phyloP scores from a whole-genome alignment of 805 yeast genomes.

The Isabelozyma gotoi region DNA sequence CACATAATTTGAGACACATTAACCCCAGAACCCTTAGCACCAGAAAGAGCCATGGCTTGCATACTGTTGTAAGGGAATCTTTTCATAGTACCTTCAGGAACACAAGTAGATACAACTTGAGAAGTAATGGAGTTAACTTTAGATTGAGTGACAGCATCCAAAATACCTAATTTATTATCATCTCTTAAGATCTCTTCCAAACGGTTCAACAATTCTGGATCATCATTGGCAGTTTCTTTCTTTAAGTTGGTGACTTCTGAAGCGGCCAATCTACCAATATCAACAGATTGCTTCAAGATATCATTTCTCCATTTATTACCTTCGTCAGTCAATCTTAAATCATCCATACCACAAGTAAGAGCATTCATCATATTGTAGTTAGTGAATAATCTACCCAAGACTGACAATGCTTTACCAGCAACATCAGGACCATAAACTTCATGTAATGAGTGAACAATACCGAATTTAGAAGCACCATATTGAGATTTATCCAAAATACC shows the following conservation, averaged over 20 bases:
- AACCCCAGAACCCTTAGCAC: slow-evolving; percentile 98
- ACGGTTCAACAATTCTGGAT: slow-evolving; percentile 80
- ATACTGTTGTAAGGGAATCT: slow-evolving; percentile 92
- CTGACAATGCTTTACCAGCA: slow-evolving; percentile 88
- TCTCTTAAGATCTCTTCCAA: slow-evolving; percentile 94
- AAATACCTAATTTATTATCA: slow-evolving; percentile 83
- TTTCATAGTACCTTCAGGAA: slow-evolving; percentile 95
- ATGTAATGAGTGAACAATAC: slow-evolving; percentile 93
- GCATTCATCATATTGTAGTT: slow-evolving; percentile 90
- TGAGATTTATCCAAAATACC: slow-evolving; percentile 98
- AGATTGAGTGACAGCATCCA: slow-evolving; percentile 94
- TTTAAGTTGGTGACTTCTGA: slow-evolving; percentile 88
- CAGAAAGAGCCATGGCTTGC: slow-evolving; percentile 99
- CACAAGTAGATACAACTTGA: slow-evolving; percentile 91
- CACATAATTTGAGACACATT: slow-evolving; percentile 99
- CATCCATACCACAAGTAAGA: slow-evolving; percentile 99
- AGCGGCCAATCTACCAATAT: slow-evolving; percentile 89
- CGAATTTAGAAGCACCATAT: slow-evolving; percentile 96
- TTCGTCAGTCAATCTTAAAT: slow-evolving; percentile 83
- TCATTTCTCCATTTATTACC: slow-evolving; percentile 90
- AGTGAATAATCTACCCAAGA: slow-evolving; percentile 93
- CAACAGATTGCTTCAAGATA: slow-evolving; percentile 72
- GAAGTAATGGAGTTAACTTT: slow-evolving; percentile 91
- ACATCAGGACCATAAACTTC: slow-evolving; percentile 91
- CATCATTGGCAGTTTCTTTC: slow-evolving; percentile 44